Base-by-base conservation (phyloP, 2,329 filamentous ascomycete species). In the Lomentospora prolificans region DNA sequence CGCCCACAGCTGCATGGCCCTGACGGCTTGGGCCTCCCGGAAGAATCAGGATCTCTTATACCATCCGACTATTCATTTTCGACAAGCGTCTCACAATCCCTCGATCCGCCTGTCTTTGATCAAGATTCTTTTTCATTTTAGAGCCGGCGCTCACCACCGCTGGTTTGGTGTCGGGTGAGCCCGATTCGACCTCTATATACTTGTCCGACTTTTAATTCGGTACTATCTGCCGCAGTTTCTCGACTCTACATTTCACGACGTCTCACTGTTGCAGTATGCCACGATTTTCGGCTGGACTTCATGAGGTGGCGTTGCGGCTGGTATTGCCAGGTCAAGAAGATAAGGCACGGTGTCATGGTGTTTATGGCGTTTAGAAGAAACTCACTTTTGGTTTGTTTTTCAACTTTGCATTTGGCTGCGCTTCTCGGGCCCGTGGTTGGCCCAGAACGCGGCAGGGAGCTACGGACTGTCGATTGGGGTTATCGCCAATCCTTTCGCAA, bases 161-260 rank as follows among this genome's bases (percentile, higher is more conserved):
- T 48, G 44, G 44, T 25, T 48, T 48, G 17, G 44, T 48, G 44
- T 48, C 44, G 44, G 44, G 44, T 48, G 44, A 25, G 44, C 44
- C 44, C 44, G 44, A 48, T 48, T 48, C 44, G 22, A 48, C 44
- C 44, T 48, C 44, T 48, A 48, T 48, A 48, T 48, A 48, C 22
- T 46, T 25, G 44, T 48, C 44, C 44, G 44, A 25, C 44, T 48
- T 33, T 33, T 48, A 48, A 48, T 48, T 48, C 22, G 44, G 44
- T 48, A 48, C 22, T 25, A 25, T 48, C 22, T 10, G 44, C 17
- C 10, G 22, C 44, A 48, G 44, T 48, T 48, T 12, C 17, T 12
- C 22, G 44, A 17, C 19, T 22, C 2, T 48, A 19, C 12, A 22
- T 48, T 48, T 48, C 22, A 48, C 44, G 44, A 48, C 17, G 44